Evolutionary conservation across 352 stramenopile species (phyloP).

Genomic region (Phytophthora meadii): DNA sequence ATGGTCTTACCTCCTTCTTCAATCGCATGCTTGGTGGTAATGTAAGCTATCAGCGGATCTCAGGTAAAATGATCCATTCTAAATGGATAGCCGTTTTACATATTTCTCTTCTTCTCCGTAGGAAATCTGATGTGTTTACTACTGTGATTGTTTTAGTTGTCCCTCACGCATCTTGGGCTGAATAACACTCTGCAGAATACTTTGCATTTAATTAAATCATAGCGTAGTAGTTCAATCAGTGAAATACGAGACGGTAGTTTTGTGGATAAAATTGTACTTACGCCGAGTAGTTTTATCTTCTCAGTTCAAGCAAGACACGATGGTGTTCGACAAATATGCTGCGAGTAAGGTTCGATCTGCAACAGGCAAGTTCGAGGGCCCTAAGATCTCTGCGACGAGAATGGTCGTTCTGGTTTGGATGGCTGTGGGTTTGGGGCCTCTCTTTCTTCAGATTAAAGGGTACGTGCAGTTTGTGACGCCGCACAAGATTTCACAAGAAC

Average conservation of each 20-base stretch:
- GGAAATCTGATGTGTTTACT: not conserved
- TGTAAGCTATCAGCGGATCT: not conserved
- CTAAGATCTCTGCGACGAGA: not conserved
- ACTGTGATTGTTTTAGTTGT: not conserved
- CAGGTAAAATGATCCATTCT: not conserved
- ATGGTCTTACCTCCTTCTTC: slow-evolving; percentile 2
- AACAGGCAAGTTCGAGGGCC: too few species aligned
- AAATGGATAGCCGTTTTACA: not conserved
- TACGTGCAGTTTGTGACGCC: slow-evolving; percentile 18
- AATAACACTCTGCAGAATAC: not conserved
- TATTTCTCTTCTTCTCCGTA: not conserved
- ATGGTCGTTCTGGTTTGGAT: slow-evolving; percentile 11
- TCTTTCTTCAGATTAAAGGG: slow-evolving; percentile 33
- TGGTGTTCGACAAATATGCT: too few species aligned
- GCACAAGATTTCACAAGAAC: slow-evolving; percentile 23
- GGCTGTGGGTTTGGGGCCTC: slow-evolving; percentile 9
- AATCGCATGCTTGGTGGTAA: slow-evolving; percentile 4
- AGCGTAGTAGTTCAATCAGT: too few species aligned
- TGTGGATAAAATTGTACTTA: too few species aligned
- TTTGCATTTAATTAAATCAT: too few species aligned
- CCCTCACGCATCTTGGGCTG: not conserved
- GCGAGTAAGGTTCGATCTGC: too few species aligned
- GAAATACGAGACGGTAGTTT: too few species aligned
- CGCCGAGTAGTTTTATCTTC: too few species aligned
- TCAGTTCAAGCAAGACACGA: too few species aligned